A percentile compares a stretch with the other conserved stretches of the same genome.
Conservation (phyloP, 148 eudicot species). For the Diospyros kaki region DNA sequence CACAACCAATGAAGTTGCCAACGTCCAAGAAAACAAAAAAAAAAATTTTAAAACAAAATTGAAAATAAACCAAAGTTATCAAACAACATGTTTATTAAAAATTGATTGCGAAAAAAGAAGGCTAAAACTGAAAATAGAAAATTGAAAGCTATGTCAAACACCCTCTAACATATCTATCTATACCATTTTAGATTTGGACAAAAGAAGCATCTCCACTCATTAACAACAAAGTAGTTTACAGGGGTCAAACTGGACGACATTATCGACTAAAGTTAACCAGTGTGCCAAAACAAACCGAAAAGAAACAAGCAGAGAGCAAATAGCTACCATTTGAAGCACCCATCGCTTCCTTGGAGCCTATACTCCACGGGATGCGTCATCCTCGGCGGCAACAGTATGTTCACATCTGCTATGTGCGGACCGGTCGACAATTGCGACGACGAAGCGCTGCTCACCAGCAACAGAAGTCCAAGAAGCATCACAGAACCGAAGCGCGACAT, state of each 20-base stretch:
- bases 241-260: not conserved
- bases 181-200: no score
- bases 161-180: no score
- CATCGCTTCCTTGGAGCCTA: slow-evolving; percentile 75
- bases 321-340: slow-evolving; percentile 81
- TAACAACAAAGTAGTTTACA: not conserved
- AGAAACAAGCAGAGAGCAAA: not conserved
- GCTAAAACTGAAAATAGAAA: no score
- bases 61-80: no score
- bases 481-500: slow-evolving; percentile 1
- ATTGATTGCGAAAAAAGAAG: no score
- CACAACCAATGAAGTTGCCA: no score
- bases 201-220: not conserved
- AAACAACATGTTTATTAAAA: no score
- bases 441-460: slow-evolving; percentile 6
- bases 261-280: not conserved
- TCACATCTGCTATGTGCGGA: slow-evolving; percentile 83
- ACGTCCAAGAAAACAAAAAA: no score
- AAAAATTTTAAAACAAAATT: no score
- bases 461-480: slow-evolving; percentile 4
- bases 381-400: slow-evolving; percentile 76
- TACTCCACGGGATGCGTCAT: slow-evolving; percentile 84
- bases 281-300: not conserved
- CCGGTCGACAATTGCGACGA: slow-evolving; percentile 35
- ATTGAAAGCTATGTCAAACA: no score